Percentiles rank a stretch among this genome's conserved stretches.
Evolutionary conservation across 352 stramenopile species (phyloP).

Genomic region (Phytopythium kandeliae): DNA sequence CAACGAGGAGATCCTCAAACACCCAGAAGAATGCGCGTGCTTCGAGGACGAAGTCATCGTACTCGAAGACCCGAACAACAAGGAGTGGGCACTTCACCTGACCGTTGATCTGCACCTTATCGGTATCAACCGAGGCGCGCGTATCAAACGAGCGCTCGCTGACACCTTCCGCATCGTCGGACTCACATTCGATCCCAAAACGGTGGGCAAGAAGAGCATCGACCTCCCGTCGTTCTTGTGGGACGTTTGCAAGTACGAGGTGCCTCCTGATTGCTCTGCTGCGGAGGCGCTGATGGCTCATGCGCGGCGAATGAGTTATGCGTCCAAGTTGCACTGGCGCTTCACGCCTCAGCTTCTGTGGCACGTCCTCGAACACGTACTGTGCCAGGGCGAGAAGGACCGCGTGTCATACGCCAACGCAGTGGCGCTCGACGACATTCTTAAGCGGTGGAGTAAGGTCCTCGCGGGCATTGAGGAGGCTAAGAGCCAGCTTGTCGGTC

Average conservation of each 20-base stretch:
- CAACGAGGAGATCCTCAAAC: conserved; percentile 16
- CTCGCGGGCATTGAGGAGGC: conserved; percentile 43
- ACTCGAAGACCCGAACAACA: conserved; percentile 37
- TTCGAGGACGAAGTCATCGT: conserved; percentile 29
- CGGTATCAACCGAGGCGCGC: conserved; percentile 43
- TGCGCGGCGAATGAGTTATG: conserved; percentile 33
- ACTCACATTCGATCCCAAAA: conserved; percentile 45
- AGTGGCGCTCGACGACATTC: conserved; percentile 37
- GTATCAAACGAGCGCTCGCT: conserved; percentile 39
- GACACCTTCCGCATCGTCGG: conserved; percentile 65
- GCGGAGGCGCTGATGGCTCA: conserved; percentile 37
- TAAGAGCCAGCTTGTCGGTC: conserved; percentile 51
- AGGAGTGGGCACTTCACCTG: conserved; percentile 25
- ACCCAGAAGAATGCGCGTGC: conserved; percentile 13
- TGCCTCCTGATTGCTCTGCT: conserved; percentile 24
- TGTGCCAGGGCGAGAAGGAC: conserved; percentile 46
- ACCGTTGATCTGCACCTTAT: conserved; percentile 37
- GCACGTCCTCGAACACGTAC: conserved; percentile 50
- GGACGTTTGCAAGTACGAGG: conserved; percentile 42
- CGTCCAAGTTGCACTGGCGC: conserved; percentile 54
- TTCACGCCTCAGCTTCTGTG: conserved; percentile 56
- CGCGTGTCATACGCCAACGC: conserved; percentile 38
- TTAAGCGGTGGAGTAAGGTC: conserved; percentile 49
- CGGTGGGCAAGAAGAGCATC: conserved; percentile 25
- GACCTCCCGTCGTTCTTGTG: conserved; percentile 42